Evolutionary conservation across 225 moss, liverwort and hornwort genomes (phyloP).

Genomic region (Pseudisothecium myosuroides): DNA sequence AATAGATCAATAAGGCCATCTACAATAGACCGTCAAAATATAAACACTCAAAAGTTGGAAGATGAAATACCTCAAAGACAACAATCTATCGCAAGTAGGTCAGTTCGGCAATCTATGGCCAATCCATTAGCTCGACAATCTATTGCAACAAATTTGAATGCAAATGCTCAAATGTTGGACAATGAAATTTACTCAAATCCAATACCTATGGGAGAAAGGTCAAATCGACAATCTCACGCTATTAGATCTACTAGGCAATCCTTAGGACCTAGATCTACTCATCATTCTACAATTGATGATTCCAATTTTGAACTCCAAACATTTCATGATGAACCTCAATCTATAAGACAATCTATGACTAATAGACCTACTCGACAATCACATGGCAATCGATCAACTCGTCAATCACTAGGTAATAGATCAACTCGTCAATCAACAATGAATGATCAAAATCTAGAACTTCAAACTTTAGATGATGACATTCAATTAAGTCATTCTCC

Average conservation of each 20-base stretch:
- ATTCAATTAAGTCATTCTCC: background rate
- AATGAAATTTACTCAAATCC: background rate
- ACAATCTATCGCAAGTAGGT: background rate
- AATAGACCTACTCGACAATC: background rate
- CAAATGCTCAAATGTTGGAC: background rate
- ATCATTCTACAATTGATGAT: background rate
- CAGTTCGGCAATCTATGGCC: background rate
- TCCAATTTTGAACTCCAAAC: background rate
- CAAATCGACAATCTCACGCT: background rate
- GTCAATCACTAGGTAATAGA: background rate
- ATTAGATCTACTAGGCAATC: background rate
- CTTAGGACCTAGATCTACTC: background rate
- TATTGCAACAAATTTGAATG: background rate
- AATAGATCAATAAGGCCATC: background rate
- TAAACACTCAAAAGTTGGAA: background rate
- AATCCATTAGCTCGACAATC: background rate
- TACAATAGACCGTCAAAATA: background rate
- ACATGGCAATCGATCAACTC: background rate
- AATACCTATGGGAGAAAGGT: background rate
- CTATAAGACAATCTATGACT: background rate
- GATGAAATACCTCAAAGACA: background rate
- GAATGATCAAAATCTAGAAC: background rate
- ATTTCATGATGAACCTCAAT: background rate
- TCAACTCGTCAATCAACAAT: background rate
- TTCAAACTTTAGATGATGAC: constrained; percentile 3